Base-by-base conservation (phyloP, 2,329 filamentous ascomycete species). In the Cladosporium halotolerans region DNA sequence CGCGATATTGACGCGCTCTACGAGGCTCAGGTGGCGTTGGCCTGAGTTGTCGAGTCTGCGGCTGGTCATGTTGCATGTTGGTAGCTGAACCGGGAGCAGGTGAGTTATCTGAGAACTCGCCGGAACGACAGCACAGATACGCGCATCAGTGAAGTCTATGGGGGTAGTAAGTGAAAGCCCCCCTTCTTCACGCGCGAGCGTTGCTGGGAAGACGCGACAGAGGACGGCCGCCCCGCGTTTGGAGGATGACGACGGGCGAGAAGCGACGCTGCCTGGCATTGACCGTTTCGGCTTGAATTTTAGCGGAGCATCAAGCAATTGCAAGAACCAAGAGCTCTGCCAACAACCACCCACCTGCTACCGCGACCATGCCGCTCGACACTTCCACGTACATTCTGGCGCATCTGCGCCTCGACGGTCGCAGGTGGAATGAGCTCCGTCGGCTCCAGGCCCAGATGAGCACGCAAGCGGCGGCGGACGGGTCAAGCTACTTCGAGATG, bases 351-450 rank as follows among this genome's bases (percentile, higher is more conserved):
- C 34, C 10, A 39, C n/a, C 36, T n/a, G 2, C 36, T 11, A 14
- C 33, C 49, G 28, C 52, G n/a, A 72, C 59, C 62, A 96, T 96
- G 92, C 91, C 92, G 55, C 88, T 97, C 70, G 92, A 96, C 73
- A 96, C 90, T 7, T 92, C 89, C 10, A 90, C 88, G 48, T 97
- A 96, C 77, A 83, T 84, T 46, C 82, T 96, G 57, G 90, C 89
- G 57, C 86, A 93, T 52, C 71, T 80, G 50, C 77, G 77, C 58
- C 72, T 79, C 53, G 78, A 80, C 61, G 78, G 92, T 87, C 85
- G 93, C 57, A 84, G 93, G 63, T 99, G 93, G 93, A 97, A 99
- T 75, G 93, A 99, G 71, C 82, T 99, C 38, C 89, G 93, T 28
- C 84, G 89, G 7, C 80, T 96, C 47, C 84, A 89, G 66, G 92